Evolutionary conservation across 441 rosid species (phyloP).

Genomic region (Aleurites moluccanus): DNA sequence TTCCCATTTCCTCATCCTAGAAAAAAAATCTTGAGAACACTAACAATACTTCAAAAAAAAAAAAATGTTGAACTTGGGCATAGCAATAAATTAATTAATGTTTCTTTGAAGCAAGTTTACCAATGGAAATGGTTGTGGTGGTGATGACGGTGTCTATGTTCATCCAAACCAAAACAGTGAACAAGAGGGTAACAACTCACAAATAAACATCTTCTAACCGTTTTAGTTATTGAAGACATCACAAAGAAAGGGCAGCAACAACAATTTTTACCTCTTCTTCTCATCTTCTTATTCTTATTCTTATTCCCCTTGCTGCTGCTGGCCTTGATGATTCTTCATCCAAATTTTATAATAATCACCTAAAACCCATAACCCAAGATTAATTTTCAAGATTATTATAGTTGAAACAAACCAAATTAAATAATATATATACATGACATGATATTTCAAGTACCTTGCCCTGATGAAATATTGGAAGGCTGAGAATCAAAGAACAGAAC

Average conservation of each 20-base stretch:
- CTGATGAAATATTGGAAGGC: too few relatives aligned
- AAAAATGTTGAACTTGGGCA: not conserved
- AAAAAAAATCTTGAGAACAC: too few relatives aligned
- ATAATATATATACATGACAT: not conserved
- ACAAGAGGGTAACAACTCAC: slow-evolving; percentile 44
- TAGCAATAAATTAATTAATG: not conserved
- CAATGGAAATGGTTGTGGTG: slow-evolving; percentile 47
- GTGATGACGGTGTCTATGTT: slow-evolving; percentile 46
- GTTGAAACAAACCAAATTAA: not conserved
- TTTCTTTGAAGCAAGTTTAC: not conserved
- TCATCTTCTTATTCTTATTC: not conserved
- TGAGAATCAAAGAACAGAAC: not conserved
- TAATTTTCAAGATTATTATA: not conserved
- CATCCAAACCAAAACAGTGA: slow-evolving; percentile 52
- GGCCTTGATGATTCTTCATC: slow-evolving; percentile 13
- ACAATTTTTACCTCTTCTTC: slow-evolving; percentile 15
- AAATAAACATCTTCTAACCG: slow-evolving; percentile 48
- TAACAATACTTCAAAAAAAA: not conserved
- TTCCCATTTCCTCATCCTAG: too few relatives aligned
- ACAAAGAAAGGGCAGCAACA: slow-evolving; percentile 25
- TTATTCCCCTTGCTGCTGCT: not conserved
- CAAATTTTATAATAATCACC: not conserved
- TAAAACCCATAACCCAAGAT: not conserved
- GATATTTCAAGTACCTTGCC: not conserved
- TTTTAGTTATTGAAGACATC: slow-evolving; percentile 30